These are phyloP conservation scores for Beauveria asiatica DNA, from an alignment of 2,329 filamentous ascomycete species.

Conservation along the genomic window DNA sequence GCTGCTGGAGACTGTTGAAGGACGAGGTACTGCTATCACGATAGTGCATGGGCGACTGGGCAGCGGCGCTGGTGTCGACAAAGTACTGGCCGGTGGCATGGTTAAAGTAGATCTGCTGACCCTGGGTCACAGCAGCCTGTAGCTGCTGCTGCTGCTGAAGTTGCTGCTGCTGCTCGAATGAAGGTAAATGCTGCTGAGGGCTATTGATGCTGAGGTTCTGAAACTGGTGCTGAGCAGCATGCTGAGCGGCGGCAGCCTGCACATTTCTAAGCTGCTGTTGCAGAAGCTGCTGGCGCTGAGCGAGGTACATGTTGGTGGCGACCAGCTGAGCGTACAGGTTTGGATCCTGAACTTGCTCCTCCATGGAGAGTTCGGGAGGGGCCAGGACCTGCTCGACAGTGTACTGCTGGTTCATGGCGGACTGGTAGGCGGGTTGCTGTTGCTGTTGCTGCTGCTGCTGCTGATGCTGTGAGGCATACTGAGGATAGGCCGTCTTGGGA, in stretches of 20 bases:
- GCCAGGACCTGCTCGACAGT: slow-evolving; percentile 84
- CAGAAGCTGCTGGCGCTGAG: slow-evolving; percentile 88
- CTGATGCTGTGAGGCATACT: slow-evolving; percentile 29
- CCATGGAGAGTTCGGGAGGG: slow-evolving; percentile 70
- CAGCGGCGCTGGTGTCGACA: slow-evolving; percentile 53
- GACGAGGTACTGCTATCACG: slow-evolving; percentile 35
- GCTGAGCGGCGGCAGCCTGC: slow-evolving; percentile 56
- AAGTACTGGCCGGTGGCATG: slow-evolving; percentile 81
- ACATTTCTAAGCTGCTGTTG: slow-evolving; percentile 86
- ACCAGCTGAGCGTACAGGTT: slow-evolving; percentile 80
- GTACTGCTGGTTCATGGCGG: slow-evolving; percentile 42
- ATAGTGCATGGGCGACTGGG: slow-evolving; percentile 32
- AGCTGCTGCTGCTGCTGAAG: slow-evolving; percentile 30
- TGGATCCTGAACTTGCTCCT: slow-evolving; percentile 66
- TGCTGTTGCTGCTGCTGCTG: slow-evolving; percentile 18
- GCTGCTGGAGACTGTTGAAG: slow-evolving; percentile 22
- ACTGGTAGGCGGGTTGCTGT: slow-evolving; percentile 21
- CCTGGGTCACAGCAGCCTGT: slow-evolving; percentile 33
- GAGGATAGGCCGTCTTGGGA: slow-evolving; percentile 51
- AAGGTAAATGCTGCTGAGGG: slow-evolving; percentile 28
- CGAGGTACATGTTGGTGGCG: slow-evolving; percentile 84
- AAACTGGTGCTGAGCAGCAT: slow-evolving; percentile 52
- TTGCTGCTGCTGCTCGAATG: slow-evolving; percentile 23
- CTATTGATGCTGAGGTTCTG: slow-evolving; percentile 64
- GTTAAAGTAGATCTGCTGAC: slow-evolving; percentile 78